Evolutionary conservation across 331 rosid species (phyloP).

Genomic region (Malus hybrid): DNA sequence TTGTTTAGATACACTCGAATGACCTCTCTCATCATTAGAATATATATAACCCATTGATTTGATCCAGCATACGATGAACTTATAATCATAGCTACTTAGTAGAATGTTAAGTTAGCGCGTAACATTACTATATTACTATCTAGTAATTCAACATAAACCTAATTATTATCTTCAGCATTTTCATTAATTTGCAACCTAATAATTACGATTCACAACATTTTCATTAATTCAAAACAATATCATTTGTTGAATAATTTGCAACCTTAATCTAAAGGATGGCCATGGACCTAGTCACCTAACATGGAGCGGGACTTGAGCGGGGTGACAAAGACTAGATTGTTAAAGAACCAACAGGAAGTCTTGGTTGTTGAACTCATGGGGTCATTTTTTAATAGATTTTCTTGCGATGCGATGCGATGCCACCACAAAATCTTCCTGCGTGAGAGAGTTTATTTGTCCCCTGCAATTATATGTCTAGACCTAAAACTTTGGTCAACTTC

Average conservation of each 20-base stretch:
- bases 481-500: background rate
- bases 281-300: background rate
- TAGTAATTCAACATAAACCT: no score
- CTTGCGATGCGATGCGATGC: background rate
- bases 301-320: background rate
- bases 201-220: background rate
- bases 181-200: background rate
- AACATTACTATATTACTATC: no score
- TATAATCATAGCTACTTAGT: no score
- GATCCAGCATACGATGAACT: no score
- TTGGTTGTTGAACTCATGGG: slow-evolving; percentile 16
- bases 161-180: no score
- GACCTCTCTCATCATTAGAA: background rate
- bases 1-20: background rate
- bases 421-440: background rate
- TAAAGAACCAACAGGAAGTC: background rate
- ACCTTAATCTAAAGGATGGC: background rate
- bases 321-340: background rate
- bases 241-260: background rate
- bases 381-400: background rate
- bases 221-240: no score
- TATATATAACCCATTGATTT: background rate
- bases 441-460: no score
- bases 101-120: no score
- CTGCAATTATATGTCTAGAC: background rate